These are phyloP conservation scores for Solioccasus polychromus DNA, from an alignment of 768 basidiomycete species.

Conservation along the genomic window DNA sequence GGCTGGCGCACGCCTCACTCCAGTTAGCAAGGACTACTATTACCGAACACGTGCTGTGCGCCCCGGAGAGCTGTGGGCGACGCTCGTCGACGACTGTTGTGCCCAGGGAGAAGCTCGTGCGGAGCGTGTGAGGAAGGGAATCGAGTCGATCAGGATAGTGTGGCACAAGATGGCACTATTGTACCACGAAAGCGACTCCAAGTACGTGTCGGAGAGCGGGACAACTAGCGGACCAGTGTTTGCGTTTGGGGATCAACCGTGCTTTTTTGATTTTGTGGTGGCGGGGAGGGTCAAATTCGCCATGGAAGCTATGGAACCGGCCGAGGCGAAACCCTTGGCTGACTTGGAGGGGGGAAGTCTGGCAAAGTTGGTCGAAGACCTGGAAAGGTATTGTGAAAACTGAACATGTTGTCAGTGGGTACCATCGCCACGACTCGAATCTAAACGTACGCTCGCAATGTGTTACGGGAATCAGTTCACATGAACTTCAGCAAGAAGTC, in stretches of 20 bases:
- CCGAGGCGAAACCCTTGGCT: conserved; percentile 8
- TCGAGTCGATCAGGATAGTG: conserved; percentile 20
- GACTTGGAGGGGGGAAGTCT: conserved; percentile 12
- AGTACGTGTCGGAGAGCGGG: conserved; percentile 4
- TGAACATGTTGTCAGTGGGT: too few relatives aligned
- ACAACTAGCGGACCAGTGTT: background rate
- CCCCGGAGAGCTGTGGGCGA: conserved; percentile 39
- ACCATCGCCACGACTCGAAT: too few relatives aligned
- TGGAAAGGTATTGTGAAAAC: conserved; percentile 15
- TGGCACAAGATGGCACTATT: conserved; percentile 26
- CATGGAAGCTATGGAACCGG: conserved; percentile 6
- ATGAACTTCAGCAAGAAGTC: too few relatives aligned
- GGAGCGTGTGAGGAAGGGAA: conserved; percentile 16
- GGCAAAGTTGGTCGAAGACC: conserved; percentile 11
- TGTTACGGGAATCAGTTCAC: too few relatives aligned
- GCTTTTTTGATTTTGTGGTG: conserved; percentile 18
- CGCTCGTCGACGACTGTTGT: conserved; percentile 19
- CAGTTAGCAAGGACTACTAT: conserved; percentile 38
- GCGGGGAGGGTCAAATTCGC: conserved; percentile 18
- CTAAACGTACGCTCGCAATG: too few relatives aligned
- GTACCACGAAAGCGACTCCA: too few relatives aligned
- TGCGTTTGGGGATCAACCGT: conserved; percentile 16
- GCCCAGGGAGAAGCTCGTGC: conserved; percentile 25
- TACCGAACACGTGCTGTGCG: conserved; percentile 31
- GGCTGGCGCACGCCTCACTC: conserved; percentile 27